These are phyloP conservation scores for Heliamphora ciliata DNA, from an alignment of 179 eudicot species.

Conservation along the genomic window DNA sequence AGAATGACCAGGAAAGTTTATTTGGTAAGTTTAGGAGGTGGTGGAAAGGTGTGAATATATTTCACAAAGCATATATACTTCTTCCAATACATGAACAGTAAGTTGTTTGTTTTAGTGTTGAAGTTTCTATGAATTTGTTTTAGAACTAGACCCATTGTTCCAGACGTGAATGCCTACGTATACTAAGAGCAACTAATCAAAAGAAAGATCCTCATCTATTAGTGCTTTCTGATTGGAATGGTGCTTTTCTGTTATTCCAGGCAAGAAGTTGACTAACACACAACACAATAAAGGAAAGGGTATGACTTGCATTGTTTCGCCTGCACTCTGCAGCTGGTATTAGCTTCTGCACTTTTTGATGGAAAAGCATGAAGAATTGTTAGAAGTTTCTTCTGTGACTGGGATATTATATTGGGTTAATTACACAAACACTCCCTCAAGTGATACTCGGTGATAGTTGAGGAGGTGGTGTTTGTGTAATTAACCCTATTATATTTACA, in stretches of 20 bases:
- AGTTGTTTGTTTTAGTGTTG: constrained; percentile 25
- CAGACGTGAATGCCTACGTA: background rate
- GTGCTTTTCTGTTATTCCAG: background rate
- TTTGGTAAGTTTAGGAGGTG: constrained; percentile 83
- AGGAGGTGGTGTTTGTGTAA: too few species aligned
- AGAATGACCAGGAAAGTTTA: constrained; percentile 41
- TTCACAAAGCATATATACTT: constrained; percentile 84
- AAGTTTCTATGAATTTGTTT: background rate
- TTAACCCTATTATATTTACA: constrained; percentile 1
- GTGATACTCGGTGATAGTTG: too few species aligned
- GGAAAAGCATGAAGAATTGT: background rate
- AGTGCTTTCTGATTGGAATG: background rate
- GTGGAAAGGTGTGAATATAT: constrained; percentile 95
- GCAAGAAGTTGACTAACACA: background rate
- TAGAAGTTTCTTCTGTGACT: background rate
- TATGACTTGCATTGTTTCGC: background rate
- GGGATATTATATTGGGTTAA: too few species aligned
- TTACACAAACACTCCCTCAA: too few species aligned
- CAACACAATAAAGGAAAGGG: background rate
- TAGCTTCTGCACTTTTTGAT: background rate
- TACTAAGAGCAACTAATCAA: background rate
- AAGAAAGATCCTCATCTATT: background rate
- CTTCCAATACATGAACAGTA: constrained; percentile 86
- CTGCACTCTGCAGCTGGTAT: constrained; percentile 5
- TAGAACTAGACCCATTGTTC: background rate